Evolutionary conservation across 345 rosid genomes (phyloP).

Genomic region (Aegle marmelos): DNA sequence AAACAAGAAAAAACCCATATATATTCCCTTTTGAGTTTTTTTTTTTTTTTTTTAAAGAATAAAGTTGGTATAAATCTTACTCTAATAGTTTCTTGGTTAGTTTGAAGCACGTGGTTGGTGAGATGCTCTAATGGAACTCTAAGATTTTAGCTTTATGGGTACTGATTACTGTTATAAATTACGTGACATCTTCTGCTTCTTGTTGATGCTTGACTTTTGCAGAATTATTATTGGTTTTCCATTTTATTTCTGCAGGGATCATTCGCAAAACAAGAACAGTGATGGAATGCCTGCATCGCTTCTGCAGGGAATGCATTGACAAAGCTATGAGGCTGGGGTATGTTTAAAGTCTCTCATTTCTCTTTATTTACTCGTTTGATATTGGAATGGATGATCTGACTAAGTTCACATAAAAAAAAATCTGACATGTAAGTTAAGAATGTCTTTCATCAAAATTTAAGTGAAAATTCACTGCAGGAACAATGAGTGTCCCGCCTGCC

Average conservation of each 20-base stretch:
- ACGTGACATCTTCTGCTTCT: conserved; percentile 1
- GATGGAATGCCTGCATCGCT: conserved; percentile 85
- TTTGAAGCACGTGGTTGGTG: neutral
- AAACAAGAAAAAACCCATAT: neutral
- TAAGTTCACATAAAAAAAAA: neutral
- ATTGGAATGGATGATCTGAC: conserved; percentile 8
- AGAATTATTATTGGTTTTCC: neutral
- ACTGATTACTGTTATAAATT: neutral
- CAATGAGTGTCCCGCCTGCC: conserved; percentile 91
- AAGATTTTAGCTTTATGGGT: neutral
- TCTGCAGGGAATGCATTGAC: conserved; percentile 86
- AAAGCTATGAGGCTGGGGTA: conserved; percentile 85
- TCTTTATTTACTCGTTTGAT: conserved; percentile 2
- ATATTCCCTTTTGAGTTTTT: neutral
- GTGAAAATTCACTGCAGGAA: conserved; percentile 45
- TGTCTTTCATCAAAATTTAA: neutral
- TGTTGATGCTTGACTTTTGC: neutral
- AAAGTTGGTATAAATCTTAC: neutral
- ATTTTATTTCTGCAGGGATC: conserved; percentile 44
- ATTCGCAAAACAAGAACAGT: conserved; percentile 84
- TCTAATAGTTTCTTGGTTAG: neutral
- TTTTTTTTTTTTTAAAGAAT: neutral
- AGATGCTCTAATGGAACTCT: neutral
- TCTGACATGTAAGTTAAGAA: neutral
- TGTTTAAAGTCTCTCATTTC: conserved; percentile 12